Percentiles rank a stretch among this genome's conserved stretches.
phyloP scores from a whole-genome alignment of 129 eudicot genomes.

The Flaveria ramosissima region DNA sequence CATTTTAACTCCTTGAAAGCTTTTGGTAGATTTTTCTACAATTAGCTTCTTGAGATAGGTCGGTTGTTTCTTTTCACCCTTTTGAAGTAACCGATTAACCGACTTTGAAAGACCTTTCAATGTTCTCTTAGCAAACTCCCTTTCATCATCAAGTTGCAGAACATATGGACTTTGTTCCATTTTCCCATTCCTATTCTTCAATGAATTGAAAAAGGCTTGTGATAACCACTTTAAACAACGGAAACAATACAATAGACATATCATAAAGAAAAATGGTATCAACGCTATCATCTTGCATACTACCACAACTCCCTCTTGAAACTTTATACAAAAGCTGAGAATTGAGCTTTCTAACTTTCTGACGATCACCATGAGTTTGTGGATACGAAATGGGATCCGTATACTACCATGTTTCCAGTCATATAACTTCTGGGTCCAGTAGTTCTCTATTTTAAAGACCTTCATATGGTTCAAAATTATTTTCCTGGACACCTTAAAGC shows the following conservation, averaged over 20 bases:
- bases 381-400: neutral
- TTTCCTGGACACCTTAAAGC: neutral
- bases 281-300: neutral
- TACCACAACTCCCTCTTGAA: neutral
- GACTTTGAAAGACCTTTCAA: neutral
- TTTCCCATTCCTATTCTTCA: too few species aligned
- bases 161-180: neutral
- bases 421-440: neutral
- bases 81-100: neutral
- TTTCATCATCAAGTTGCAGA: neutral
- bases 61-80: slow-evolving; percentile 9
- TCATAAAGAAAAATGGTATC: neutral
- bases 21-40: neutral
- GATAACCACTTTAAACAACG: neutral
- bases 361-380: neutral
- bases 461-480: neutral
- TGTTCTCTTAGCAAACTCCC: slow-evolving; percentile 6
- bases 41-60: too few species aligned
- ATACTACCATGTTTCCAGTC: neutral
- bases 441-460: neutral
- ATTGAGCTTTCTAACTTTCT: neutral
- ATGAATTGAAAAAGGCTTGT: neutral
- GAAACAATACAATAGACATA: neutral
- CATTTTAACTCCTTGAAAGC: slow-evolving; percentile 28
- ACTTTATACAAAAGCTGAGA: neutral